Evolutionary conservation across 805 yeast genomes (phyloP), one percentile per base, ranked within the genome.

Genomic region (Myxozyma udenii): DNA sequence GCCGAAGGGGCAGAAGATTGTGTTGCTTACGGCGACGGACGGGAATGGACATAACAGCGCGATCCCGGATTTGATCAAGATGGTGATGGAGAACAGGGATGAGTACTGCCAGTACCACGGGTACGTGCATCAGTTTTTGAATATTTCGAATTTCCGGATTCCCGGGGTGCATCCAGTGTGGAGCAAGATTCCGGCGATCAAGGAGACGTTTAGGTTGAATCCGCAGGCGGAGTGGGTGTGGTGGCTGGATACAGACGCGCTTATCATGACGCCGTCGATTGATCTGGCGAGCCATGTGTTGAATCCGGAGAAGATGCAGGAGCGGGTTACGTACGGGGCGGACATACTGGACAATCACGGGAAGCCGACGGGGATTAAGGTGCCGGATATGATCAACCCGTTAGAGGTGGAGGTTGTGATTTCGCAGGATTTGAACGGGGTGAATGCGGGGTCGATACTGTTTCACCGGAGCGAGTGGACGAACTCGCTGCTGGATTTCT

Each of bases 361-460:
- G 7, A 36, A 44, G 24, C 40, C 36, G 23, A 22, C 51, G 9
- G 51, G 43, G 11, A 14, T 41, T 5, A 16, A 3, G 11, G 50
- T 48, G 16, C 38, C 51, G 12, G 22, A 23, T 3, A 44, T 19
- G 14, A 19, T 46, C 28, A 45, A 58, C 36, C n/a, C 43, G 18
- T 21, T 21, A 6, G 33, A 36, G 22, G 70, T 85, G 19, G 87
- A 86, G 61, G 67, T 87, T 71, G 66, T 87, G 12, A 74, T 87
- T 32, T 83, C 93, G 0, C 93, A 87, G 67, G 95, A 87, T 67
- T 85, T 91, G 68, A 90, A 91, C 54, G 95, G 95, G 1, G 85
- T 87, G 70, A 87, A 86, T 64, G 68, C 87, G 49, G 95, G 95
- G 6, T 84, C 91, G 0, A 85, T 87, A 61, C 68, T 87, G 47